A percentile compares a stretch with the other conserved stretches of the same genome.
Conservation (phyloP, 768 basidiomycete species). For the Mycena chlorophos region DNA sequence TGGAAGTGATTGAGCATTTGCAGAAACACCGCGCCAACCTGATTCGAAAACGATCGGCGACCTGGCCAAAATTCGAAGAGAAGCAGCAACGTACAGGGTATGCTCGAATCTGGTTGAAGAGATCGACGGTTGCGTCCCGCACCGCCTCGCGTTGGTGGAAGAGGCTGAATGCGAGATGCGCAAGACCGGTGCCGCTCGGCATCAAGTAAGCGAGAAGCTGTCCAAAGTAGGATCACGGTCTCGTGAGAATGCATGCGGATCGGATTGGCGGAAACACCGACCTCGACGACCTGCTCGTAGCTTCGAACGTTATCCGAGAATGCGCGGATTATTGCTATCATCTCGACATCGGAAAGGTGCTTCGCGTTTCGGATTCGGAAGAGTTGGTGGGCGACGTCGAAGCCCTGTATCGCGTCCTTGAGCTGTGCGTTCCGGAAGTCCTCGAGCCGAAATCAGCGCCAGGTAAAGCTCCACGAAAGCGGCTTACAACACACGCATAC, state of each 20-base stretch:
- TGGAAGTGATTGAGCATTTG: conserved; percentile 86
- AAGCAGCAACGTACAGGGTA: conserved; percentile 60
- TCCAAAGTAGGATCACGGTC: conserved; percentile 1
- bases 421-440: conserved; percentile 62
- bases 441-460: conserved; percentile 38
- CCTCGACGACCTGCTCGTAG: conserved; percentile 91
- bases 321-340: conserved; percentile 69
- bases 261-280: conserved; percentile 32
- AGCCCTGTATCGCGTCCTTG: conserved; percentile 65
- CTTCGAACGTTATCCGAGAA: conserved; percentile 70
- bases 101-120: conserved; percentile 76
- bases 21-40: conserved; percentile 81
- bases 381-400: conserved; percentile 87
- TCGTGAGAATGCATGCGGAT: background rate
- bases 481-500: conserved; percentile 69
- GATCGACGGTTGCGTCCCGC: conserved; percentile 77
- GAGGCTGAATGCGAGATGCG: conserved; percentile 84
- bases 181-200: conserved; percentile 76
- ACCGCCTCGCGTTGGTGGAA: conserved; percentile 84
- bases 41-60: background rate
- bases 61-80: background rate
- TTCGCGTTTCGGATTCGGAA: conserved; percentile 75
- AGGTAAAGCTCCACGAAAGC: conserved; percentile 7
- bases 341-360: conserved; percentile 71
- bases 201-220: conserved; percentile 82